phyloP scores from a whole-genome alignment of 139 green algal species.

The Desmodesmus armatus region DNA sequence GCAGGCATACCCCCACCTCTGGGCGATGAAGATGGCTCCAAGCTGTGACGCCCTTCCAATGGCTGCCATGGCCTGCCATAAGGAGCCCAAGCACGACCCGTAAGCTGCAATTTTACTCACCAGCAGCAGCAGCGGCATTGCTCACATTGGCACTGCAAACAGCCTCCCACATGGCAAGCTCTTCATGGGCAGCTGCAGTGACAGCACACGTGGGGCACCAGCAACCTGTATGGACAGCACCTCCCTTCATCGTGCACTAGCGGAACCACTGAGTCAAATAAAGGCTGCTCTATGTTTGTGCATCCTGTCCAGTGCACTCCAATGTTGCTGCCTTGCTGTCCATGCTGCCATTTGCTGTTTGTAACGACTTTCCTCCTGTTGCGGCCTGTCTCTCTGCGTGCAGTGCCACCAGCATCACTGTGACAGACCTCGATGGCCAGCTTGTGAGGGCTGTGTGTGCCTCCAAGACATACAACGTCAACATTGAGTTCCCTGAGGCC shows the following conservation, averaged over 20 bases:
- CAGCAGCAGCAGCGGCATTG: too few relatives aligned
- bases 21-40: too few relatives aligned
- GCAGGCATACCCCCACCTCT: too few relatives aligned
- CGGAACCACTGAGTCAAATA: neutral
- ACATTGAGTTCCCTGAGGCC: neutral
- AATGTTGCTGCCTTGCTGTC: neutral
- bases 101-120: too few relatives aligned
- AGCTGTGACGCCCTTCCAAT: too few relatives aligned
- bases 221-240: neutral
- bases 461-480: slow-evolving; percentile 10
- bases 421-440: neutral
- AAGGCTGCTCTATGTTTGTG: neutral
- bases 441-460: neutral
- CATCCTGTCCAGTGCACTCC: neutral
- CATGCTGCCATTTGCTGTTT: neutral
- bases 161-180: too few relatives aligned
- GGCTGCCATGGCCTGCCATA: too few relatives aligned
- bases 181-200: neutral
- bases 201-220: neutral
- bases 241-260: neutral
- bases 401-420: neutral
- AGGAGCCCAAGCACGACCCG: too few relatives aligned
- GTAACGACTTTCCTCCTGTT: neutral
- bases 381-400: neutral
- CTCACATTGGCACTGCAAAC: too few relatives aligned